These are phyloP conservation scores for Paramecium octaurelia DNA, from an alignment of 73 alveolate species.

Conservation along the genomic window DNA sequence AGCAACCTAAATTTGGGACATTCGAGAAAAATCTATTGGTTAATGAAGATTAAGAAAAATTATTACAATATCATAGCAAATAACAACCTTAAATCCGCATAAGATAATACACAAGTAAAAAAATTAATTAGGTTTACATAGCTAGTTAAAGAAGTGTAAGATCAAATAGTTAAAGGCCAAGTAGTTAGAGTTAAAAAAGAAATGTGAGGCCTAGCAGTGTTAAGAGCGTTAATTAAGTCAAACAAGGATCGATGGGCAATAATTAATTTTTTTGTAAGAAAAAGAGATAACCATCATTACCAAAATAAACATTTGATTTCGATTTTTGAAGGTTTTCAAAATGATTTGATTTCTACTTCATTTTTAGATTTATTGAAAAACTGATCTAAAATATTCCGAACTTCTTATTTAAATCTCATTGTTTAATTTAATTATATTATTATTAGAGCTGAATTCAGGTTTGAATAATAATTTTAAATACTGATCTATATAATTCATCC, in stretches of 20 bases:
- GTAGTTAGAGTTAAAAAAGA: not conserved
- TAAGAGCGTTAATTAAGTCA: not conserved
- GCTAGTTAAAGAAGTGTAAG: not conserved
- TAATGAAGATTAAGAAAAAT: not conserved
- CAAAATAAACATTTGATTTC: not conserved
- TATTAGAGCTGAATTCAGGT: not conserved
- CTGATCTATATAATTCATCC: not conserved
- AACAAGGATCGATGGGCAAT: not conserved
- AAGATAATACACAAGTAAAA: not conserved
- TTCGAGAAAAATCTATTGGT: not conserved
- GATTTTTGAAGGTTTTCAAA: not conserved
- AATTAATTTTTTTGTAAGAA: not conserved
- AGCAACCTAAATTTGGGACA: constrained; percentile 3
- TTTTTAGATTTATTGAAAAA: not conserved
- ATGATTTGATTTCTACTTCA: not conserved
- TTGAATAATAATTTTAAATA: not conserved
- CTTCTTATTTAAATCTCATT: not conserved
- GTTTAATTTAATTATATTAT: not conserved
- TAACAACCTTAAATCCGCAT: not conserved
- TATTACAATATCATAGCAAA: not conserved
- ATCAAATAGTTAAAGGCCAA: not conserved
- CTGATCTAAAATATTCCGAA: not conserved
- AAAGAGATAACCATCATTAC: not conserved
- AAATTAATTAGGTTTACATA: not conserved
- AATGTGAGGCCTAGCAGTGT: not conserved